Evolutionary conservation across 148 eudicot genomes (phyloP).

Genomic region (Euryodendron excelsum): DNA sequence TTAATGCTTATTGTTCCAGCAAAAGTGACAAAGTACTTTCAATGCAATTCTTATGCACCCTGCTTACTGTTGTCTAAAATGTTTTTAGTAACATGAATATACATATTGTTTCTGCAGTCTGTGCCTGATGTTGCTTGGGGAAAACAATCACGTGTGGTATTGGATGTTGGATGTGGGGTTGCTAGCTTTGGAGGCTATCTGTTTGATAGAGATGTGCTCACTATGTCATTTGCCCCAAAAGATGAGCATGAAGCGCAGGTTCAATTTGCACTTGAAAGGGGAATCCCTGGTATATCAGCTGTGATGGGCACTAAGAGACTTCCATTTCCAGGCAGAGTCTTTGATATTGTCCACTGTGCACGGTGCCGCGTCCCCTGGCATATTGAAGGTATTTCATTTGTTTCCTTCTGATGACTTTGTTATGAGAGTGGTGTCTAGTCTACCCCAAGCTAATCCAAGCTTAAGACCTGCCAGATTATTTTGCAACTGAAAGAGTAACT

Average conservation of each 20-base stretch:
- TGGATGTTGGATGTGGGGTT: conserved; percentile 92
- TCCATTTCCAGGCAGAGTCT: conserved; percentile 80
- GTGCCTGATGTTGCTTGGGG: conserved; percentile 80
- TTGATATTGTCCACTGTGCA: conserved; percentile 91
- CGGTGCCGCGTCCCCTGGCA: conserved; percentile 97
- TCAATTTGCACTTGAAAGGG: conserved; percentile 72
- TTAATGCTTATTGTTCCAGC: too few species aligned
- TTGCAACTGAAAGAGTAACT: conserved; percentile 19
- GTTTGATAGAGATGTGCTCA: conserved; percentile 42
- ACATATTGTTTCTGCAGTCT: conserved; percentile 39
- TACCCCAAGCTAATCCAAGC: neutral
- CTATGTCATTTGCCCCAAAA: conserved; percentile 91
- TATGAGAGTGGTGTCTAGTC: neutral
- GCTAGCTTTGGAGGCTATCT: conserved; percentile 59
- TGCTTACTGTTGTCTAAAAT: neutral
- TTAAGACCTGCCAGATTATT: conserved; percentile 1
- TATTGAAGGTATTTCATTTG: conserved; percentile 60
- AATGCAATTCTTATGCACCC: neutral
- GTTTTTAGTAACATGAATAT: neutral
- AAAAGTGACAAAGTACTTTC: neutral
- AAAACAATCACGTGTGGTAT: conserved; percentile 71
- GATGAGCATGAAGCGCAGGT: conserved; percentile 96
- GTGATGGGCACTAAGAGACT: conserved; percentile 94
- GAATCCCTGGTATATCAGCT: conserved; percentile 90
- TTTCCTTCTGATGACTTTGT: conserved; percentile 2